Percentiles rank a stretch among this genome's conserved stretches.
These are phyloP conservation scores for Rhizopus sp. DNA, from an alignment of 371 early-diverging fungal genomes.

Conservation along the genomic window DNA sequence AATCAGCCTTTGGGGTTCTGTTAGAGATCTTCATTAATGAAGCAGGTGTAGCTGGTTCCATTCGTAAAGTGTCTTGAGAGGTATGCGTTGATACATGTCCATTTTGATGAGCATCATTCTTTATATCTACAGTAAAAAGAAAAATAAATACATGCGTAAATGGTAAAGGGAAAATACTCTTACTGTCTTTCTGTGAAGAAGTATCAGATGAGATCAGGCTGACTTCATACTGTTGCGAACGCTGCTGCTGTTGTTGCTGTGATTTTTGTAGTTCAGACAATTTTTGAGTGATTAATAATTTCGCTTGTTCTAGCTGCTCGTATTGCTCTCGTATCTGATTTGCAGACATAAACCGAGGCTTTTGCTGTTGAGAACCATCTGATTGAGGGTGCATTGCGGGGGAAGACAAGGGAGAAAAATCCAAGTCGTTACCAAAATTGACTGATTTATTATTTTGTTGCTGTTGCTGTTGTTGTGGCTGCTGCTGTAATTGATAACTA, in stretches of 20 bases:
- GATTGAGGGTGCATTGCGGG: conserved; percentile 53
- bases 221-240: conserved; percentile 1
- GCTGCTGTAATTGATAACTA: conserved; percentile 24
- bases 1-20: too few relatives aligned
- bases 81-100: too few relatives aligned
- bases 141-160: too few relatives aligned
- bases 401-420: conserved; percentile 64
- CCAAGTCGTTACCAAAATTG: conserved; percentile 38
- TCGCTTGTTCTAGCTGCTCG: conserved; percentile 46
- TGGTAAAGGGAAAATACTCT: neutral
- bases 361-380: conserved; percentile 12
- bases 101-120: too few relatives aligned
- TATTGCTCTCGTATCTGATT: conserved; percentile 43
- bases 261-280: conserved; percentile 37
- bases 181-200: neutral
- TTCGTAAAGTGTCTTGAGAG: neutral
- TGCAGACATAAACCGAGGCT: conserved; percentile 18
- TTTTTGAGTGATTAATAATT: conserved; percentile 36
- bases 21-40: conserved; percentile 55
- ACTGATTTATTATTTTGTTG: conserved; percentile 28
- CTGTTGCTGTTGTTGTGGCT: conserved; percentile 33
- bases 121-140: too few relatives aligned
- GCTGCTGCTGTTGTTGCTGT: conserved; percentile 16
- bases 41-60: conserved; percentile 66
- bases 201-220: conserved; percentile 2